phyloP scores from a whole-genome alignment of 495 filamentous ascomycete species.

The Mycothermus thermophilus region DNA sequence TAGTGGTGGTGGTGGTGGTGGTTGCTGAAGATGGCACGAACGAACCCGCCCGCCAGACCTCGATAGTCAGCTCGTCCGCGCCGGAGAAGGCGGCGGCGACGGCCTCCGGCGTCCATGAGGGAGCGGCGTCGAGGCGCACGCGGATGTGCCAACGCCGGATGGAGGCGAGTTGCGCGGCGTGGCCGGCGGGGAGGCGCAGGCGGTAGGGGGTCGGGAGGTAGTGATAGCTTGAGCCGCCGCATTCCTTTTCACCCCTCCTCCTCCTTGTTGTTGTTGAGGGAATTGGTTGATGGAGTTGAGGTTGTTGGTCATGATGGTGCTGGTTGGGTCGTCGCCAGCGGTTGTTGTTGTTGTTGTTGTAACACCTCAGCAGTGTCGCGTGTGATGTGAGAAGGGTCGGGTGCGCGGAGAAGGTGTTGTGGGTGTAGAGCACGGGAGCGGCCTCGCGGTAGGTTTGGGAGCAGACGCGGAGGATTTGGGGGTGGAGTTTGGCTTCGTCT shows the following conservation, averaged over 20 bases:
- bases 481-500: slow-evolving; percentile 13
- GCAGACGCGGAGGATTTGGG: slow-evolving; percentile 29
- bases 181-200: too few species aligned
- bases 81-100: background rate
- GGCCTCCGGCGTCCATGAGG: background rate
- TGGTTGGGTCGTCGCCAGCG: slow-evolving; percentile 16
- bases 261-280: too few species aligned
- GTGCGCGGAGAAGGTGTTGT: slow-evolving; percentile 41
- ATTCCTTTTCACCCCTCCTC: too few species aligned
- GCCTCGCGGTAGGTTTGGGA: slow-evolving; percentile 30
- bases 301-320: background rate
- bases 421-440: slow-evolving; percentile 31
- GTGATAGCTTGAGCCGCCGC: too few species aligned
- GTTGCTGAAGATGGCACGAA: too few species aligned
- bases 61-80: background rate
- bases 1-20: background rate
- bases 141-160: slow-evolving; percentile 32
- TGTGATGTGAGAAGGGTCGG: slow-evolving; percentile 27
- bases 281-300: background rate
- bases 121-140: slow-evolving; percentile 32
- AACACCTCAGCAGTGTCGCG: too few species aligned
- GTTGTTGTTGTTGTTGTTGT: slow-evolving; percentile 3
- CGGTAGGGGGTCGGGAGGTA: too few species aligned
- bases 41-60: background rate
- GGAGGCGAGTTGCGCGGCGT: slow-evolving; percentile 8